These are phyloP conservation scores for Echria macrotheca DNA, from an alignment of 495 filamentous ascomycete genomes.

Conservation along the genomic window DNA sequence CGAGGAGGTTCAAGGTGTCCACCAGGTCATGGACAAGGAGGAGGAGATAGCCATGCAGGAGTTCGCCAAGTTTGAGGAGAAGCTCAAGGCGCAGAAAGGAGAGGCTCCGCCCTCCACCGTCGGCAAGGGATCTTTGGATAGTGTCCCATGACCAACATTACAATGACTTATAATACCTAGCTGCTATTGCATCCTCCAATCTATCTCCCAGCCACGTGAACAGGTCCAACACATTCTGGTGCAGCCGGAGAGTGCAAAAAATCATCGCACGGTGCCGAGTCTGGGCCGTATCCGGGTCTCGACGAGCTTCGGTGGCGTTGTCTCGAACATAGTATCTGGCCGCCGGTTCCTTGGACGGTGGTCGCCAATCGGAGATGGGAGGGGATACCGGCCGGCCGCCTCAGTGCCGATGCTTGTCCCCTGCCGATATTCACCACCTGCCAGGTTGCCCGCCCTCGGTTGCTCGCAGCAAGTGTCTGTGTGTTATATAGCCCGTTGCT, in stretches of 20 bases:
- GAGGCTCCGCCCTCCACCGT: constrained; percentile 49
- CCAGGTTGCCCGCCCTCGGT: constrained; percentile 5
- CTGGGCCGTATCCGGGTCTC: background rate
- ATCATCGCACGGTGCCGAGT: too few relatives aligned
- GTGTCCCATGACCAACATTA: constrained; percentile 34
- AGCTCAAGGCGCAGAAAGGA: constrained; percentile 72
- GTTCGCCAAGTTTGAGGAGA: constrained; percentile 95
- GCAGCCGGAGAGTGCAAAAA: too few relatives aligned
- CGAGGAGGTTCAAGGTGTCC: constrained; percentile 89
- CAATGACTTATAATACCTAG: background rate
- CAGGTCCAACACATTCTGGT: too few relatives aligned
- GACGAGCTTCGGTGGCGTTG: too few relatives aligned
- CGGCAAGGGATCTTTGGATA: constrained; percentile 64
- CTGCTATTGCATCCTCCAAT: too few relatives aligned
- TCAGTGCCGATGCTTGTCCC: constrained; percentile 2
- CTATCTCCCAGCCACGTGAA: too few relatives aligned
- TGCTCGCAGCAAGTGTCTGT: background rate
- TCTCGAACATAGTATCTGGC: constrained; percentile 1
- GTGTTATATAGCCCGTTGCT: background rate
- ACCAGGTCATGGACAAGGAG: constrained; percentile 85
- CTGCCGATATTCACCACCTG: background rate
- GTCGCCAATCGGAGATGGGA: constrained; percentile 11
- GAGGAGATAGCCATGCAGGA: constrained; percentile 86
- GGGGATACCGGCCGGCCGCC: background rate
- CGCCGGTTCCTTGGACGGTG: background rate